Conservation (phyloP, 2,329 filamentous ascomycete genomes). For the Trichoderma sp. region DNA sequence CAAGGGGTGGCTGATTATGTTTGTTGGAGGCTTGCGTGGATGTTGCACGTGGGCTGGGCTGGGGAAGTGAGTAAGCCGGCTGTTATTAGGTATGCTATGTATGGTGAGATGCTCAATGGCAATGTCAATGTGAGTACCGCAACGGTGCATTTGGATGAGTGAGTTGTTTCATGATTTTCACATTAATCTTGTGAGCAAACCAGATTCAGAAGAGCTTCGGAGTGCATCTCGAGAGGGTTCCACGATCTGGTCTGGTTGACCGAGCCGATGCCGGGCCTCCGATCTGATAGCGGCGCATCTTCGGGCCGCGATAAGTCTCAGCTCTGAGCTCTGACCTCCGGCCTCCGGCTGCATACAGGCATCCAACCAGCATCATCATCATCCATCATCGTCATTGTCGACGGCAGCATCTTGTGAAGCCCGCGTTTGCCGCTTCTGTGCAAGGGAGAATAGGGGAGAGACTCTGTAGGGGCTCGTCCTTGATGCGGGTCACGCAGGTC, state of each 20-base stretch:
- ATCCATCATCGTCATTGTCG: background rate
- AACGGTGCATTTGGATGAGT: no score
- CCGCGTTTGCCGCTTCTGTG: background rate
- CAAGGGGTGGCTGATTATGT: conserved; percentile 3
- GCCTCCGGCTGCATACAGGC: background rate
- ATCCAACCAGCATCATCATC: background rate
- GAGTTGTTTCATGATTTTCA: no score
- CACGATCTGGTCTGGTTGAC: no score
- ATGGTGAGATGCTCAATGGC: background rate
- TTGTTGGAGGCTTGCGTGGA: background rate
- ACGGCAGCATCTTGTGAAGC: background rate
- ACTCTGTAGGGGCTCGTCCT: background rate
- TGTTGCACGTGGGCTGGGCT: conserved; percentile 17
- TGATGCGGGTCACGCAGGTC: conserved; percentile 14
- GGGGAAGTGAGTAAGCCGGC: background rate
- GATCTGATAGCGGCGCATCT: conserved; percentile 16
- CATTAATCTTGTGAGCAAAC: no score
- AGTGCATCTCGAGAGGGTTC: no score
- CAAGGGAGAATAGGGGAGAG: background rate
- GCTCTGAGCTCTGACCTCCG: background rate
- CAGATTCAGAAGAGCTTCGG: no score
- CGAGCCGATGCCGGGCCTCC: no score
- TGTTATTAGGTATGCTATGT: background rate
- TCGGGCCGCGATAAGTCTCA: conserved; percentile 14
- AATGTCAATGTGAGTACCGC: background rate